phyloP scores from a whole-genome alignment of 257 asterid genomes.

The Penstemon barbatus region DNA sequence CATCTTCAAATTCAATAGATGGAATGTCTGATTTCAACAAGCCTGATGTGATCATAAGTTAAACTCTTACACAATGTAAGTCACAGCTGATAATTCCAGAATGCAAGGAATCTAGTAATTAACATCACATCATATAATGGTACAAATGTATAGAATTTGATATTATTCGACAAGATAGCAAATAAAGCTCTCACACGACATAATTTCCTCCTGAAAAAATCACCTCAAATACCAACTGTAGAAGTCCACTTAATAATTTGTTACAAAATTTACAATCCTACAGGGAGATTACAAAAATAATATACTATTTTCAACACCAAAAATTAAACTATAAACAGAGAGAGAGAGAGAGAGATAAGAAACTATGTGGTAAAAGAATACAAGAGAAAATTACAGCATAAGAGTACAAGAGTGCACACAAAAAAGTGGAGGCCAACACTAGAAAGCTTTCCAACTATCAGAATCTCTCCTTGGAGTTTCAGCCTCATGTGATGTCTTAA shows the following conservation, averaged over 20 bases:
- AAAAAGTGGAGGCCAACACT: conserved; percentile 27
- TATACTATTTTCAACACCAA: conserved; percentile 37
- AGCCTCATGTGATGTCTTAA: conserved; percentile 60
- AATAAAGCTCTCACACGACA: background rate
- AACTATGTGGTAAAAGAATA: background rate
- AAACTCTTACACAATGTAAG: no score
- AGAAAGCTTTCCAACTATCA: conserved; percentile 86
- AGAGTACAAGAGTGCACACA: conserved; percentile 26
- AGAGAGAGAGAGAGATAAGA: conserved; percentile 4
- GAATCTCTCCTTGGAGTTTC: conserved; percentile 71
- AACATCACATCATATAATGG: background rate
- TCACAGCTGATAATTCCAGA: no score
- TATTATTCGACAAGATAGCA: background rate
- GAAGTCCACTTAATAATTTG: conserved; percentile 22
- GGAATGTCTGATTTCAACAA: no score
- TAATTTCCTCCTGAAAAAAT: conserved; percentile 9
- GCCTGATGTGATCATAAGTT: no score
- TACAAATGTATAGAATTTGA: background rate
- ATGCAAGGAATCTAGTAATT: no score
- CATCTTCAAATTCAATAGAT: background rate
- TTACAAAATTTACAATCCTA: conserved; percentile 40
- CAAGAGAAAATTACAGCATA: conserved; percentile 23
- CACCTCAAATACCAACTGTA: conserved; percentile 24
- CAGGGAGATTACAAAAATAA: conserved; percentile 25
- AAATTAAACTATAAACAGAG: conserved; percentile 3